A percentile compares a stretch with the other conserved stretches of the same genome.
phyloP scores from a whole-genome alignment of 2,329 filamentous ascomycete genomes.

The Xylariaceae sp. region DNA sequence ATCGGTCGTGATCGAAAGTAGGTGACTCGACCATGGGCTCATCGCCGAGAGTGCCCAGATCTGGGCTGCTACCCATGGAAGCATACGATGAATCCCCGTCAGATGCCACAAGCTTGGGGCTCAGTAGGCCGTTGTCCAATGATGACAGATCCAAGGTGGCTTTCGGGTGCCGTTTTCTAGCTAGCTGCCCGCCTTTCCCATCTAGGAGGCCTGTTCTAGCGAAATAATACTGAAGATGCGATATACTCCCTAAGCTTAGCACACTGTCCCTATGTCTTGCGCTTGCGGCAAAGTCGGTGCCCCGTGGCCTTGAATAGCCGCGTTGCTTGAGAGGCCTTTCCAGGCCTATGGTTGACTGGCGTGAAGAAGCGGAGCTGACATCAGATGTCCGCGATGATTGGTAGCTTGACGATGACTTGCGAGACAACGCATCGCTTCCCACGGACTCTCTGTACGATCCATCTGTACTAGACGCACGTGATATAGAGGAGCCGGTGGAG shows the following conservation, averaged over 20 bases:
- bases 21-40: slow-evolving; percentile 46
- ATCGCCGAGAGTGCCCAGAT: slow-evolving; percentile 40
- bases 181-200: slow-evolving; percentile 83
- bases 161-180: slow-evolving; percentile 63
- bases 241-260: slow-evolving; percentile 92
- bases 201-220: slow-evolving; percentile 89
- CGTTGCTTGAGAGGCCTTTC: slow-evolving; percentile 52
- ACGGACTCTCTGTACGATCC: slow-evolving; percentile 50
- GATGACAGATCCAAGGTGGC: slow-evolving; percentile 56
- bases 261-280: slow-evolving; percentile 90
- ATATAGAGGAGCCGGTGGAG: slow-evolving; percentile 59
- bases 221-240: slow-evolving; percentile 97
- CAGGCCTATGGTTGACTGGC: slow-evolving; percentile 46
- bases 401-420: slow-evolving; percentile 61
- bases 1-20: slow-evolving; percentile 42
- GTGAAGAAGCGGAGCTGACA: slow-evolving; percentile 37
- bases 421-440: slow-evolving; percentile 54
- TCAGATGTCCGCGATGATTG: slow-evolving; percentile 45
- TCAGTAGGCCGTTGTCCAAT: slow-evolving; percentile 43
- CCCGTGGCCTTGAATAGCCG: slow-evolving; percentile 83
- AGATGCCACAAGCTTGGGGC: slow-evolving; percentile 40
- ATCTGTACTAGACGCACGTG: slow-evolving; percentile 51
- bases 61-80: slow-evolving; percentile 57
- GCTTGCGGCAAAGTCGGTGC: slow-evolving; percentile 84
- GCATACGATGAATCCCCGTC: slow-evolving; percentile 58